Evolutionary conservation across 208 protist species (phyloP).

Genomic region (Leishmania amazonensis): DNA sequence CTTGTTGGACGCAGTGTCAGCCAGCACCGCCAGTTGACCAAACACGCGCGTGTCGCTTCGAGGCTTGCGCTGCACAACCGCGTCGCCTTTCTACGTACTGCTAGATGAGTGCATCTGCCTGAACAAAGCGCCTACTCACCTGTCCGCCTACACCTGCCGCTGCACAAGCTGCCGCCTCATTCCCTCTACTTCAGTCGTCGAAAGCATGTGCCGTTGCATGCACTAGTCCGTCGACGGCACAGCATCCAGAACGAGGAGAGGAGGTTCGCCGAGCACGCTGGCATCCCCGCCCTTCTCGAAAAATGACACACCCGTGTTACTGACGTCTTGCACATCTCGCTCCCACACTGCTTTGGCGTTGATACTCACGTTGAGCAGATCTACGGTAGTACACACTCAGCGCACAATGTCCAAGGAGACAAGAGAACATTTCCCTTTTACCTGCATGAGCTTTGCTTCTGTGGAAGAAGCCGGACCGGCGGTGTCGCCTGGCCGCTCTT

Average conservation of each 20-base stretch:
- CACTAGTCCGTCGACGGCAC: constrained; percentile 55
- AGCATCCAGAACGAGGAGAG: constrained; percentile 54
- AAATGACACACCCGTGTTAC: constrained; percentile 11
- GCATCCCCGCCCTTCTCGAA: constrained; percentile 18
- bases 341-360: constrained; percentile 48
- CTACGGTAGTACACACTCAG: constrained; percentile 34
- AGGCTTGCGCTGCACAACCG: constrained; percentile 37
- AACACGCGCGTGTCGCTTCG: neutral
- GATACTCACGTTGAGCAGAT: constrained; percentile 43
- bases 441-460: constrained; percentile 15
- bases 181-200: constrained; percentile 28
- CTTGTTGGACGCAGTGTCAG: neutral
- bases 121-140: constrained; percentile 31
- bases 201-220: constrained; percentile 28
- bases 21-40: neutral
- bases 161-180: constrained; percentile 31
- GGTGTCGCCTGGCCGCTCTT: constrained; percentile 4
- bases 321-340: constrained; percentile 22
- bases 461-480: neutral
- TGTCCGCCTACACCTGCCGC: constrained; percentile 38
- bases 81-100: constrained; percentile 34
- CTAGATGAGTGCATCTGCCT: constrained; percentile 7
- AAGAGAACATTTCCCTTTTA: constrained; percentile 54
- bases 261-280: constrained; percentile 23
- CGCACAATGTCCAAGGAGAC: constrained; percentile 41